A percentile compares a stretch with the other conserved stretches of the same genome.
Evolutionary conservation across 148 eudicot species (phyloP).

Genomic region (Pharnaceum exiguum): DNA sequence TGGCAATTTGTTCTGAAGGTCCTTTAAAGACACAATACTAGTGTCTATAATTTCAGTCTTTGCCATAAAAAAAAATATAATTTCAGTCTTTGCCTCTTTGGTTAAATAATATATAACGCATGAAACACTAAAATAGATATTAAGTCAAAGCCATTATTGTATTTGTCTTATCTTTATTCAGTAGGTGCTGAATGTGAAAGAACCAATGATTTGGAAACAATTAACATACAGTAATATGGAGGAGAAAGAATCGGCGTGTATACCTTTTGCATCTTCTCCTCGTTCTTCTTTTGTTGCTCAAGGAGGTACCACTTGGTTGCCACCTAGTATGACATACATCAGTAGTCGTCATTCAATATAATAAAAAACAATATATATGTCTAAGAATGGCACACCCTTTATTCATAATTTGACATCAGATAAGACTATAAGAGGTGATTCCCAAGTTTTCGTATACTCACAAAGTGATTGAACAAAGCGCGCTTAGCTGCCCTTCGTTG

Average conservation of each 20-base stretch:
- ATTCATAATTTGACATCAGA: not conserved
- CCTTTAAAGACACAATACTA: too few species aligned
- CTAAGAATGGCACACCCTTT: not conserved
- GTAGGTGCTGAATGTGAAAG: not conserved
- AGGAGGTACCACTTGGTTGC: slow-evolving; percentile 50
- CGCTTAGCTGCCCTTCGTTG: slow-evolving; percentile 68
- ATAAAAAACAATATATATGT: too few species aligned
- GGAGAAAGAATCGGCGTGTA: not conserved
- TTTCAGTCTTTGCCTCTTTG: too few species aligned
- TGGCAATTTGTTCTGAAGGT: too few species aligned
- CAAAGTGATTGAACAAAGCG: slow-evolving; percentile 54
- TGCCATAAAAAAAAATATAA: too few species aligned
- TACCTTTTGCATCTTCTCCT: slow-evolving; percentile 63
- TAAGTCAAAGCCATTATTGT: too few species aligned
- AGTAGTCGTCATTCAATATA: too few species aligned
- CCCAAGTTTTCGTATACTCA: slow-evolving; percentile 19
- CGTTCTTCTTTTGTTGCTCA: slow-evolving; percentile 48
- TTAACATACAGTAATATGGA: not conserved
- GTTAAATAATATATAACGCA: too few species aligned
- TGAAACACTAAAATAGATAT: too few species aligned
- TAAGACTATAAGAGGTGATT: not conserved
- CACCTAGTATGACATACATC: too few species aligned
- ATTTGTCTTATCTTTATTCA: too few species aligned
- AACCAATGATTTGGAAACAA: not conserved
- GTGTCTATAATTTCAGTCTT: too few species aligned